phyloP scores from a whole-genome alignment of 441 rosid species.

The Jatropha multifida region DNA sequence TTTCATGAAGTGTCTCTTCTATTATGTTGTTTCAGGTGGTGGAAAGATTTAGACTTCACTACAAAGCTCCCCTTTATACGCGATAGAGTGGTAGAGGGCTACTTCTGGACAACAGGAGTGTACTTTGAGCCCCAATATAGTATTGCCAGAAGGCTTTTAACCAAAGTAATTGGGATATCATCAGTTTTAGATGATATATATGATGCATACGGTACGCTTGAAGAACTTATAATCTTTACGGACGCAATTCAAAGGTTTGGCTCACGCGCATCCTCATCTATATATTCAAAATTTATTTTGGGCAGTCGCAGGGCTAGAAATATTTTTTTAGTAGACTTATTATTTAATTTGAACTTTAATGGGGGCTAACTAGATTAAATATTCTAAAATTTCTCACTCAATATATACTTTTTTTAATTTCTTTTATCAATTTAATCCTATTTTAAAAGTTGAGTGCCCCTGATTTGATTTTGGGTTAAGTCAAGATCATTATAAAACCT shows the following conservation, averaged over 20 bases:
- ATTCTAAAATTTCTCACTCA: too few relatives aligned
- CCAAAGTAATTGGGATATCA: constrained; percentile 20
- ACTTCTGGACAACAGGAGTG: constrained; percentile 16
- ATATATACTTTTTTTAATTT: too few relatives aligned
- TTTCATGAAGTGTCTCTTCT: neutral
- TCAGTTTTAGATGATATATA: constrained; percentile 33
- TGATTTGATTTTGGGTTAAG: too few relatives aligned
- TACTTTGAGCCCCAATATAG: constrained; percentile 18
- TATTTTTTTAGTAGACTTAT: too few relatives aligned
- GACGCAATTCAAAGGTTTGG: constrained; percentile 28
- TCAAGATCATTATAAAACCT: neutral
- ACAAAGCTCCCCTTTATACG: constrained; percentile 18
- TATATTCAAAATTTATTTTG: too few relatives aligned
- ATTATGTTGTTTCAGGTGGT: constrained; percentile 23
- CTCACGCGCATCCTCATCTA: neutral
- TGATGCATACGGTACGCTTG: constrained; percentile 26
- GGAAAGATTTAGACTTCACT: constrained; percentile 18
- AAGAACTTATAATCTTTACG: constrained; percentile 27
- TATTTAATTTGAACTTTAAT: too few relatives aligned
- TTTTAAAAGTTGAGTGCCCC: too few relatives aligned
- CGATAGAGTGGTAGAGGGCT: constrained; percentile 23
- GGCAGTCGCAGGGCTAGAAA: too few relatives aligned
- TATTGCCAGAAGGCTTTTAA: constrained; percentile 23
- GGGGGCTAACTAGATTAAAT: too few relatives aligned
- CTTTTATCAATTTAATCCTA: too few relatives aligned